Conservation (phyloP, 2,329 filamentous ascomycete genomes). For the Beauveria brongniartii region DNA sequence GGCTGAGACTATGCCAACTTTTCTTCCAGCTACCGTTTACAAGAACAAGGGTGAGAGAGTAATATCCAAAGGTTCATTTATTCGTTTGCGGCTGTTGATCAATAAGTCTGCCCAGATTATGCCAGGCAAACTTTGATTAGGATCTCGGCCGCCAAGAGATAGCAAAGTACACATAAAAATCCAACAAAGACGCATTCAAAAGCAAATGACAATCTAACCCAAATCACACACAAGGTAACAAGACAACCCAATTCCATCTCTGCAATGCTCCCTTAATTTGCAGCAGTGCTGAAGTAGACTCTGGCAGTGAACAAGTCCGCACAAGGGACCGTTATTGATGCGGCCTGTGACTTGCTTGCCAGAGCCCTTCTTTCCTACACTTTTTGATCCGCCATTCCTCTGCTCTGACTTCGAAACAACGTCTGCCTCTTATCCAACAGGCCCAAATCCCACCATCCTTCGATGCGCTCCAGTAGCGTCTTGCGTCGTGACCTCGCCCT, state of each 20-base stretch:
- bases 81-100: neutral
- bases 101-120: neutral
- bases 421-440: conserved; percentile 38
- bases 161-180: neutral
- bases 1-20: neutral
- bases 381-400: conserved; percentile 11
- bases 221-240: neutral
- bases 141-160: neutral
- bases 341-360: neutral
- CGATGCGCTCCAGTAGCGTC: conserved; percentile 40
- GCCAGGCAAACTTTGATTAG: neutral
- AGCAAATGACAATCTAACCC: neutral
- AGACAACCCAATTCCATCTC: neutral
- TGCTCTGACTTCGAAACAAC: conserved; percentile 20
- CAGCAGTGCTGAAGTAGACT: neutral
- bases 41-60: neutral
- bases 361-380: neutral
- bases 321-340: neutral
- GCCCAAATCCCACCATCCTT: conserved; percentile 49
- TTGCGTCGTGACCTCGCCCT: conserved; percentile 30
- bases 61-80: neutral
- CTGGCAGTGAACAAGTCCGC: neutral
- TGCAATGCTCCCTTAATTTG: neutral
- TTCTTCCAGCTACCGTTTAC: no score
- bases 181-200: neutral